phyloP scores from a whole-genome alignment of 2,329 filamentous ascomycete genomes.

The Fusarium tuaranense region DNA sequence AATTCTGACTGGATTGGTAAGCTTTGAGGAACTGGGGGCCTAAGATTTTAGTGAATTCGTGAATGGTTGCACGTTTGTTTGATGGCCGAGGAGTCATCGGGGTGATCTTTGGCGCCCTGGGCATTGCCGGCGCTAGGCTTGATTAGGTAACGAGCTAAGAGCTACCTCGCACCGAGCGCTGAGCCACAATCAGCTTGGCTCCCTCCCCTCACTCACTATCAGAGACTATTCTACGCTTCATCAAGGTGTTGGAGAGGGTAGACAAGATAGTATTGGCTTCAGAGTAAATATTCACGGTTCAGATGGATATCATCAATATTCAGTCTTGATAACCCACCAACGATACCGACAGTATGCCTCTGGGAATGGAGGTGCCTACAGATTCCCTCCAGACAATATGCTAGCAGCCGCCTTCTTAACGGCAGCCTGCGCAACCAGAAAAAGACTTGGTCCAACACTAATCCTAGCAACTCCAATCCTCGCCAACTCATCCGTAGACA shows the following conservation, averaged over 20 bases:
- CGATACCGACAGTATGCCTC: not conserved
- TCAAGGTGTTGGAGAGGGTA: not conserved
- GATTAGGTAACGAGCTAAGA: not conserved
- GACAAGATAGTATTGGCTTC: not conserved
- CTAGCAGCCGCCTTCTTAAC: constrained; percentile 49
- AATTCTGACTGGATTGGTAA: not conserved
- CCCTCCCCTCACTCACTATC: not conserved
- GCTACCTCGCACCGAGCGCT: not conserved
- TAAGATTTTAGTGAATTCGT: not conserved
- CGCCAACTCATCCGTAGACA: constrained; percentile 58
- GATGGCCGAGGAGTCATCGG: constrained; percentile 1
- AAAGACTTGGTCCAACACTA: constrained; percentile 64
- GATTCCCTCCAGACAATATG: constrained; percentile 45
- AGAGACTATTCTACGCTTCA: not conserved
- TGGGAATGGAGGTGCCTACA: not conserved
- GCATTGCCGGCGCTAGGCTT: not conserved
- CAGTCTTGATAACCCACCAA: not conserved
- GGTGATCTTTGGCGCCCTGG: not conserved
- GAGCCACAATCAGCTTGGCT: not conserved
- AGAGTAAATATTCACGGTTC: not conserved
- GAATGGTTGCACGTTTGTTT: not conserved
- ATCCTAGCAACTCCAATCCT: constrained; percentile 66
- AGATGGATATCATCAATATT: not conserved
- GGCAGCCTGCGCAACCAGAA: constrained; percentile 53
- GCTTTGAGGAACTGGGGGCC: not conserved